These are phyloP conservation scores for Ogataea hybrid DNA, from an alignment of 1,139 yeast species.

Conservation along the genomic window DNA sequence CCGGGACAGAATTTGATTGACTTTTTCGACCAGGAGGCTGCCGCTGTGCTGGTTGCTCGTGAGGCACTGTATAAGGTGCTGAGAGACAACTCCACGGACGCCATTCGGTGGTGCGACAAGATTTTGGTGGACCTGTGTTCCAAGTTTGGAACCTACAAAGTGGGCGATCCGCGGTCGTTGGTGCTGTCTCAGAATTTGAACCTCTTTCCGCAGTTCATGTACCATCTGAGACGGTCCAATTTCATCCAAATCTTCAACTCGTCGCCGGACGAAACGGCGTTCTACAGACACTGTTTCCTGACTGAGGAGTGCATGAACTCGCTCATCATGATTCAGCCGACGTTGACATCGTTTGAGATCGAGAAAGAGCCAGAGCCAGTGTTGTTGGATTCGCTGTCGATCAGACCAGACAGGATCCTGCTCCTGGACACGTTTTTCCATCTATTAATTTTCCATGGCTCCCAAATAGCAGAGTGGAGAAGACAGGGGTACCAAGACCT, in stretches of 20 bases:
- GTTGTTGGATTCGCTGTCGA: conserved; percentile 64
- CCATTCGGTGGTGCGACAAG: conserved; percentile 82
- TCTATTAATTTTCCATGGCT: conserved; percentile 67
- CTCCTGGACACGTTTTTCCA: conserved; percentile 76
- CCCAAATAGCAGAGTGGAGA: conserved; percentile 68
- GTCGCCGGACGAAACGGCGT: conserved; percentile 79
- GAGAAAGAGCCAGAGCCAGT: conserved; percentile 64
- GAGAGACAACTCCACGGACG: conserved; percentile 62
- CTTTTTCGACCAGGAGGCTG: conserved; percentile 42
- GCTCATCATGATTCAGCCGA: conserved; percentile 74
- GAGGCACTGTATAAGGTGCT: conserved; percentile 46
- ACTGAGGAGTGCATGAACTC: conserved; percentile 68
- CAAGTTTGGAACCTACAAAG: conserved; percentile 76
- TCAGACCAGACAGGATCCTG: conserved; percentile 58
- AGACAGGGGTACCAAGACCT: conserved; percentile 63
- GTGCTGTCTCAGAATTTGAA: conserved; percentile 71
- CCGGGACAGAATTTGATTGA: conserved; percentile 30
- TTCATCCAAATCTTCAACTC: conserved; percentile 69
- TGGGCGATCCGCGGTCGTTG: conserved; percentile 70
- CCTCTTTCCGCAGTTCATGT: conserved; percentile 72
- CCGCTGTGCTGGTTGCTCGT: conserved; percentile 60
- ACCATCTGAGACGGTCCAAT: conserved; percentile 68
- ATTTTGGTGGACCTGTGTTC: conserved; percentile 76
- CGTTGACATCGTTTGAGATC: conserved; percentile 62
- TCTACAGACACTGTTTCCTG: conserved; percentile 61